Percentiles rank a stretch among this genome's conserved stretches.
Conservation (phyloP, 2,329 filamentous ascomycete species). For the Sphaerulina musiva region DNA sequence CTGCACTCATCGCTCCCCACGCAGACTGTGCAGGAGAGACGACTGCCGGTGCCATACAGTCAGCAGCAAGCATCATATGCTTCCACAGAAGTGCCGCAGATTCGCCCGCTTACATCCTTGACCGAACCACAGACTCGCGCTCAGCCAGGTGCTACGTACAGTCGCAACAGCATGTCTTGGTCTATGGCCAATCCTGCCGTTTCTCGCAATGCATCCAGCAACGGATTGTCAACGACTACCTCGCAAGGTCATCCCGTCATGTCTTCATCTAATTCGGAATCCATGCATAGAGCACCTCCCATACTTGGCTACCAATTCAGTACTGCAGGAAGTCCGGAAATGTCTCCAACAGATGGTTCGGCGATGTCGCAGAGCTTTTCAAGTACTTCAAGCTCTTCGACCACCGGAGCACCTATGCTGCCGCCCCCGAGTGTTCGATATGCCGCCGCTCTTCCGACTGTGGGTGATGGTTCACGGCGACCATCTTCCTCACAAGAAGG, state of each 20-base stretch:
- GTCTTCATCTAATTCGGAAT: conserved; percentile 10
- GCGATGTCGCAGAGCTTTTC: conserved; percentile 21
- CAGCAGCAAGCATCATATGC: conserved; percentile 18
- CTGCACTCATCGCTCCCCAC: conserved; percentile 32
- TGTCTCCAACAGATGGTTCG: conserved; percentile 22
- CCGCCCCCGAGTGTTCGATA: conserved; percentile 20
- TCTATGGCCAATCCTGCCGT: conserved; percentile 16
- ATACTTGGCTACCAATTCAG: conserved; percentile 29
- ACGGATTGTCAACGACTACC: neutral
- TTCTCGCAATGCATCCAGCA: conserved; percentile 14
- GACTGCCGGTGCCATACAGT: conserved; percentile 29
- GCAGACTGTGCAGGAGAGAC: conserved; percentile 29
- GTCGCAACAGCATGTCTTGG: conserved; percentile 30
- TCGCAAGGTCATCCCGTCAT: conserved; percentile 11
- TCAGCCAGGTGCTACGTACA: conserved; percentile 28
- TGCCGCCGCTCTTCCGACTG: conserved; percentile 10
- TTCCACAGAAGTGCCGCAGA: conserved; percentile 20
- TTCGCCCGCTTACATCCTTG: conserved; percentile 24
- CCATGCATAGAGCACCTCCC: conserved; percentile 7
- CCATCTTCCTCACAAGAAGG: conserved; percentile 16
- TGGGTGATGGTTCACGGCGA: conserved; percentile 8
- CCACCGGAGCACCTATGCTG: conserved; percentile 18
- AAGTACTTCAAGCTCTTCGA: conserved; percentile 18
- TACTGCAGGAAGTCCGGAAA: conserved; percentile 22
- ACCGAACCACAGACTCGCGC: conserved; percentile 20